phyloP scores from a whole-genome alignment of 202 grass and related monocot species.

The Digitaria exilis region DNA sequence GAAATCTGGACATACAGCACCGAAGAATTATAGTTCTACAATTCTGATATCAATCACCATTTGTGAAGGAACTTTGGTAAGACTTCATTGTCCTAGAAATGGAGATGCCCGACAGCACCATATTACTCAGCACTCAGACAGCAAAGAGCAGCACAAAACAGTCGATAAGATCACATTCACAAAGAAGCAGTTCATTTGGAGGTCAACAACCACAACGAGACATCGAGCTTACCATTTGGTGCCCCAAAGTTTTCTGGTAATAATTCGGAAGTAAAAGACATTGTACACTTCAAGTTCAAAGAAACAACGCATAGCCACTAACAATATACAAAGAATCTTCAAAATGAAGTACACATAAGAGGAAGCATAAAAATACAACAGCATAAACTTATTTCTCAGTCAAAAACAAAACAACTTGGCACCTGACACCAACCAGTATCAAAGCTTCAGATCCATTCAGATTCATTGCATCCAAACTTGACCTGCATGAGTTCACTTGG shows the following conservation, averaged over 20 bases:
- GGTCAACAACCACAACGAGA: constrained; percentile 5
- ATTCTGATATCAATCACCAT: not conserved
- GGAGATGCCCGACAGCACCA: not conserved
- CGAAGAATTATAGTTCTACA: not conserved
- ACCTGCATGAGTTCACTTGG: constrained; percentile 3
- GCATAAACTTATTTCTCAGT: not conserved
- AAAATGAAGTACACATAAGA: not conserved
- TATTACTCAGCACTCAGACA: not conserved
- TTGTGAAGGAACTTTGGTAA: not conserved
- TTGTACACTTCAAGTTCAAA: not conserved
- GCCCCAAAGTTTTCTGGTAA: not conserved
- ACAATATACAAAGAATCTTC: not conserved
- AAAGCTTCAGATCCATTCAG: not conserved
- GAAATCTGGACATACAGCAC: not conserved
- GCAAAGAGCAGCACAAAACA: not conserved
- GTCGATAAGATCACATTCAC: not conserved
- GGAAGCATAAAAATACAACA: not conserved
- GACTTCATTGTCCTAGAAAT: not conserved
- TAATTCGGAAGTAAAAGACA: not conserved
- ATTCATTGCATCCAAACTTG: not conserved
- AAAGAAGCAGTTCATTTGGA: not conserved
- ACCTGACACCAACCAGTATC: not conserved
- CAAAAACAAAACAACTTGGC: constrained; percentile 4
- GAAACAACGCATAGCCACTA: not conserved
- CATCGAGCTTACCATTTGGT: not conserved